Base-by-base conservation (phyloP, 768 basidiomycete genomes). In the Mycena chlorophos region DNA sequence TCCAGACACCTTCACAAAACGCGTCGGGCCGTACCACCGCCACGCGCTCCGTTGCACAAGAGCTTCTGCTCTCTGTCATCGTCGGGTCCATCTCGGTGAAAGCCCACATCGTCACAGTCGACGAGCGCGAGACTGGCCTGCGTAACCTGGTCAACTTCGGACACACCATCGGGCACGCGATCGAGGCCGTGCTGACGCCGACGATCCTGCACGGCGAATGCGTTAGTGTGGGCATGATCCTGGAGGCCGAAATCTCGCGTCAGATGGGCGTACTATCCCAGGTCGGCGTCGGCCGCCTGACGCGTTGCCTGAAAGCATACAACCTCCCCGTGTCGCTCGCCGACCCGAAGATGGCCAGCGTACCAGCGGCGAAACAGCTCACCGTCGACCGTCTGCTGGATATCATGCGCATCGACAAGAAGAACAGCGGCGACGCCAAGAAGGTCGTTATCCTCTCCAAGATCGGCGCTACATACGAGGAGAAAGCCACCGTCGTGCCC, bases 71-170 rank as follows among this genome's bases (percentile, higher is more conserved):
- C 28, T 88, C 86, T 25, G 88, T 98, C 66, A 95, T 98, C 66
- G 83, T 89, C 28, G 94, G 90, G 1, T 97, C 94, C 31, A 94
- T 94, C 71, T 88, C 87, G 49, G 95, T 98, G 58, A 99, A 98
- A 72, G 85, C 97, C 0, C 89, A 98, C 72, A 98, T 98, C 64
- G 97, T 98, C 58, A 95, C 96, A 29, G 82, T 92, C 63, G 97
- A 99, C 74, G 93, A 95, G 71, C 91, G 89, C 66, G 97, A 99
- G 75, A 94, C 94, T 0, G 92, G 97, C 20, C 81, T 99, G 38
- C 91, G 97, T 60, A 98, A 98, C 76, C 86, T 99, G 51, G 96
- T 99, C 77, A 99, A 99, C 73, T 98, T 98, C 67, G 97, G 97
- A 1, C 97, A 99, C 72, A 94, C 90, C 39, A 95, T 99, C 65